Evolutionary conservation across 805 yeast genomes (phyloP), one percentile per base, ranked within the genome.

Genomic region (Brettanomyces custersianus): DNA sequence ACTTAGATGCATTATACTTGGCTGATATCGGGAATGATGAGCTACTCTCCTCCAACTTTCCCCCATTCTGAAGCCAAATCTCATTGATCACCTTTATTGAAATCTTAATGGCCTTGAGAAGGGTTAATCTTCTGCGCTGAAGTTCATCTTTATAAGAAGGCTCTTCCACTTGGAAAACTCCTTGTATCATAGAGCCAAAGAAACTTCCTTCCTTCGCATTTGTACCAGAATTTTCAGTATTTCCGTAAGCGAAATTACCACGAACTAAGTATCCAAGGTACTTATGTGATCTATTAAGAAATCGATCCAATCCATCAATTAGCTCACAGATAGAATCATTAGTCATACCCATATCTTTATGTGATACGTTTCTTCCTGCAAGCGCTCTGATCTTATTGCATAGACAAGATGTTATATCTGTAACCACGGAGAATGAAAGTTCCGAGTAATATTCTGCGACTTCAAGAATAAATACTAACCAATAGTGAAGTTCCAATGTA

Each of bases 121-220:
- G 66, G 1, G 78, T 66, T 40, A 70, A 63, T 16, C 78, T 57
- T 42, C 74, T 75, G 37, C 66, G 70, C 31, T 69, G 72, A 21
- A 69, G 74, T 11, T 71, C 66, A 15, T 70, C 59, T 35, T 71
- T 48, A 23, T 67, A 57, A 38, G 65, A 62, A 1, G 80, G 81
- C 1, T 83, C 66, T 43, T 83, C 94, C 11, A 77, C 72, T 37
- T 74, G 80, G 49, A 83, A 80, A 0, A 83, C 94, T 2, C 92
- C 92, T 42, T 80, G 82, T 36, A 83, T 80, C 18, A 77, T 80
- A 36, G 71, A 70, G 0, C 80, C 80, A 33, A 82, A 65, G 56
- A 79, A 71, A 16, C 85, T 73, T 18, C 70, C 53, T 29, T 71
- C 74, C 25, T 43, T 46, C 4, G 27, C 37, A 6, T 24, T 12